Conservation (phyloP, 768 basidiomycete species). For the Mycena sanguinolenta region DNA sequence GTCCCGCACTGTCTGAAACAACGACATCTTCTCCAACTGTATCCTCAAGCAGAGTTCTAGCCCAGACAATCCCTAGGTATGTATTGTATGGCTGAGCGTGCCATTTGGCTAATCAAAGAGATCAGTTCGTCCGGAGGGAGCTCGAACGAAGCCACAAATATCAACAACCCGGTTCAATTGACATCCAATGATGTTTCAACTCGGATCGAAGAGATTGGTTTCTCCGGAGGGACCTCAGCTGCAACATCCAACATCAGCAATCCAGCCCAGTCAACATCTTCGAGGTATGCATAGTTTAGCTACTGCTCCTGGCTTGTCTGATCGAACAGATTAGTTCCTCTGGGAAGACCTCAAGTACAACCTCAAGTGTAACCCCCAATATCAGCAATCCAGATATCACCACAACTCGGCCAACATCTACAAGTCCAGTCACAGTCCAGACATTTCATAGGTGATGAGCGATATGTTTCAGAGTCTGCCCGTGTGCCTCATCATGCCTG, state of each 20-base stretch:
- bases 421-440: not conserved
- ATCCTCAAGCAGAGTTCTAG: too few species aligned
- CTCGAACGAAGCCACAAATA: not conserved
- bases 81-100: too few species aligned
- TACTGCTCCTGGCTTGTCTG: too few species aligned
- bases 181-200: too few species aligned
- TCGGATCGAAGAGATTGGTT: not conserved
- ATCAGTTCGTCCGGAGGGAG: not conserved
- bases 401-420: not conserved
- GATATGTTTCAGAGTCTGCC: not conserved
- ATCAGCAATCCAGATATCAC: not conserved
- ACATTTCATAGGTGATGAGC: not conserved
- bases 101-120: not conserved
- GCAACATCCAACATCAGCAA: not conserved
- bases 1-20: too few species aligned
- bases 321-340: not conserved
- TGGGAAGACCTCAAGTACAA: not conserved
- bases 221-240: not conserved
- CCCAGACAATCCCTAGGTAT: too few species aligned
- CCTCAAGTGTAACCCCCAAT: too few species aligned
- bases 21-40: too few species aligned
- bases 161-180: not conserved
- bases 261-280: not conserved
- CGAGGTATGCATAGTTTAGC: not conserved
- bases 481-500: not conserved